Evolutionary conservation across 2,329 filamentous ascomycete genomes (phyloP).

Genomic region (Colletotrichum sojae): DNA sequence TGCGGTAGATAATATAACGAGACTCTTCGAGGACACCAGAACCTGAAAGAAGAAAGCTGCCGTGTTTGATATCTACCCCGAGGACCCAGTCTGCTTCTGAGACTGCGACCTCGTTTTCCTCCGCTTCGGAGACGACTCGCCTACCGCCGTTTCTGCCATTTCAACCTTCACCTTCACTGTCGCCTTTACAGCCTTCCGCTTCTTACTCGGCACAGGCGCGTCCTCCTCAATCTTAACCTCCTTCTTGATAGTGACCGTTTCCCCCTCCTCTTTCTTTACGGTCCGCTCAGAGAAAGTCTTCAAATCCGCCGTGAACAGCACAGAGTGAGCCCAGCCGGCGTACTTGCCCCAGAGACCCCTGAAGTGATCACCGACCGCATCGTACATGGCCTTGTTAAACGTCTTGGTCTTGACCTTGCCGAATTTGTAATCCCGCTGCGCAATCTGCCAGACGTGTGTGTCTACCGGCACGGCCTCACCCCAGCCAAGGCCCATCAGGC

Average conservation of each 20-base stretch:
- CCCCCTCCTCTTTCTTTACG: slow-evolving; percentile 45
- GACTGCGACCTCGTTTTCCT: slow-evolving; percentile 40
- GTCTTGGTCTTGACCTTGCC: slow-evolving; percentile 86
- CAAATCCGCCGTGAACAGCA: slow-evolving; percentile 94
- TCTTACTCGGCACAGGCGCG: slow-evolving; percentile 33
- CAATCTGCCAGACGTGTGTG: slow-evolving; percentile 99
- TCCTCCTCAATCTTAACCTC: slow-evolving; percentile 51
- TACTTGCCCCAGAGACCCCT: slow-evolving; percentile 91
- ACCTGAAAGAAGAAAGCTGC: neutral
- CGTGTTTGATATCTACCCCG: neutral
- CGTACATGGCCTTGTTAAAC: slow-evolving; percentile 89
- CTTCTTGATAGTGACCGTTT: slow-evolving; percentile 42
- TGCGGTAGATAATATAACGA: too few relatives aligned
- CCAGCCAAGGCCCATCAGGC: slow-evolving; percentile 96
- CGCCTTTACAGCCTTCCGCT: slow-evolving; percentile 40
- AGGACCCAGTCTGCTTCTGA: neutral
- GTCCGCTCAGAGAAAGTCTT: slow-evolving; percentile 83
- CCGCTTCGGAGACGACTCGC: slow-evolving; percentile 28
- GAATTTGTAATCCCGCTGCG: slow-evolving; percentile 94
- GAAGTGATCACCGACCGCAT: slow-evolving; percentile 92
- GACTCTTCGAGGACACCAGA: too few relatives aligned
- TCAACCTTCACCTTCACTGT: slow-evolving; percentile 41
- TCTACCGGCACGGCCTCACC: slow-evolving; percentile 95
- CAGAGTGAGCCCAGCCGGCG: slow-evolving; percentile 97
- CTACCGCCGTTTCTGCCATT: neutral